These are phyloP conservation scores for Euphrasia confusa DNA, from an alignment of 257 asterid species.

Conservation along the genomic window DNA sequence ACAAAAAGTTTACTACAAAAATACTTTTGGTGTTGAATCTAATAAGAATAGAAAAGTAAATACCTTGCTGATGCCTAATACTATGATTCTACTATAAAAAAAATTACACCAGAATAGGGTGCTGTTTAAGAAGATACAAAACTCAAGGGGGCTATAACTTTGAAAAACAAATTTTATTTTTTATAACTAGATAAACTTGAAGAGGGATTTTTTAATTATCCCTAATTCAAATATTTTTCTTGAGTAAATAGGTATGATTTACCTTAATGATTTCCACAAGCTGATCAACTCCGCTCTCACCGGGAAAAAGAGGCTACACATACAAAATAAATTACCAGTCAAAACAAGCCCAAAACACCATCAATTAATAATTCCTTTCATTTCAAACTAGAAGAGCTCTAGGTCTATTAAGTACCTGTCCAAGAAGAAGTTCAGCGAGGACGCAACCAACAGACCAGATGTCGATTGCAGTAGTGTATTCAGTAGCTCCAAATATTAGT, in stretches of 20 bases:
- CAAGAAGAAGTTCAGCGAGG: conserved; percentile 83
- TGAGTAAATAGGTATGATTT: conserved; percentile 10
- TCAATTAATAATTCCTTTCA: neutral
- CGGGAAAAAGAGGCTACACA: conserved; percentile 72
- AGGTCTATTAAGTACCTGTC: conserved; percentile 49
- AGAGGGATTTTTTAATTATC: neutral
- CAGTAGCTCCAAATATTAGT: conserved; percentile 80
- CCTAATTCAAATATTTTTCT: neutral
- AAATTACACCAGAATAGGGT: neutral
- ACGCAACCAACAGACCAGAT: conserved; percentile 93
- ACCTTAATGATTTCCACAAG: conserved; percentile 88
- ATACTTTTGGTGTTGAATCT: neutral
- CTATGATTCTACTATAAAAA: neutral
- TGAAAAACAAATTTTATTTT: neutral
- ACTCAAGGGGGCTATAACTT: neutral
- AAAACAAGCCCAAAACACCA: neutral
- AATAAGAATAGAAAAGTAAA: neutral
- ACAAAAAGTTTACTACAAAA: neutral
- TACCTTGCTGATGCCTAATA: neutral
- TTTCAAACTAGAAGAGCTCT: conserved; percentile 3
- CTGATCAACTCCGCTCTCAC: conserved; percentile 91
- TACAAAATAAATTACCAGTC: conserved; percentile 16
- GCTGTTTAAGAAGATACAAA: neutral
- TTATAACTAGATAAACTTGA: neutral
- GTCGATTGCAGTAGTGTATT: conserved; percentile 75